These are phyloP conservation scores for Colletotrichum liriopes DNA, from an alignment of 2,329 filamentous ascomycete species.

Conservation along the genomic window DNA sequence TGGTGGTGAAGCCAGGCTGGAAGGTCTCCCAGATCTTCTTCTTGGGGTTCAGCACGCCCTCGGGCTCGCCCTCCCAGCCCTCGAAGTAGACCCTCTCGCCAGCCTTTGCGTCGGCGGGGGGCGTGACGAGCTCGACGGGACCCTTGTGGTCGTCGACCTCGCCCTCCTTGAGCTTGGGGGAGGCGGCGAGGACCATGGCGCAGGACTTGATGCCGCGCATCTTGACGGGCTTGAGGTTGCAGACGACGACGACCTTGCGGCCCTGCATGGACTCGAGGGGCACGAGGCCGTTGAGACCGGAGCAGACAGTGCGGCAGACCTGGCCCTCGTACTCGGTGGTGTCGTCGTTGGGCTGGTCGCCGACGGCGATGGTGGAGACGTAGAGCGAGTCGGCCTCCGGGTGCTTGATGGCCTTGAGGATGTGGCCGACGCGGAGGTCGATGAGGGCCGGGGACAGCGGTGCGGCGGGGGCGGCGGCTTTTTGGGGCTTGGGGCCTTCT, in stretches of 20 bases:
- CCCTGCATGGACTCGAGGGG: slow-evolving; percentile 97
- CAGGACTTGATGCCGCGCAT: slow-evolving; percentile 89
- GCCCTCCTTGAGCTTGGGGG: slow-evolving; percentile 85
- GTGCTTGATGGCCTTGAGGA: slow-evolving; percentile 95
- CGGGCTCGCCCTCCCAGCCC: slow-evolving; percentile 93
- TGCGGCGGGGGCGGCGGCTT: slow-evolving; percentile 78
- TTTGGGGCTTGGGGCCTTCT: slow-evolving; percentile 84
- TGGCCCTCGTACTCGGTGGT: slow-evolving; percentile 93
- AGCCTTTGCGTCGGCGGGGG: slow-evolving; percentile 83
- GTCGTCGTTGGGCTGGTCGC: slow-evolving; percentile 90
- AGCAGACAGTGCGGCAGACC: slow-evolving; percentile 95
- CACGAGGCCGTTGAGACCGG: slow-evolving; percentile 92
- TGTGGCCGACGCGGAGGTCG: slow-evolving; percentile 96
- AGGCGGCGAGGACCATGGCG: slow-evolving; percentile 96
- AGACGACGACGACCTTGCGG: slow-evolving; percentile 94
- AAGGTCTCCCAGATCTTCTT: slow-evolving; percentile 99
- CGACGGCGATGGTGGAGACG: slow-evolving; percentile 95
- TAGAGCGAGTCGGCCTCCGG: slow-evolving; percentile 97
- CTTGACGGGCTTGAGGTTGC: slow-evolving; percentile 98
- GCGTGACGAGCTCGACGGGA: slow-evolving; percentile 91
- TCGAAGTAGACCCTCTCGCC: slow-evolving; percentile 95
- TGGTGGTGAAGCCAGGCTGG: slow-evolving; percentile 96
- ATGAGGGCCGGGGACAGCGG: slow-evolving; percentile 89
- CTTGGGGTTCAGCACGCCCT: slow-evolving; percentile 96
- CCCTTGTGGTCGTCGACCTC: slow-evolving; percentile 89